phyloP scores from a whole-genome alignment of 1,284 basidiomycete species.

The Termitomyces sp. region DNA sequence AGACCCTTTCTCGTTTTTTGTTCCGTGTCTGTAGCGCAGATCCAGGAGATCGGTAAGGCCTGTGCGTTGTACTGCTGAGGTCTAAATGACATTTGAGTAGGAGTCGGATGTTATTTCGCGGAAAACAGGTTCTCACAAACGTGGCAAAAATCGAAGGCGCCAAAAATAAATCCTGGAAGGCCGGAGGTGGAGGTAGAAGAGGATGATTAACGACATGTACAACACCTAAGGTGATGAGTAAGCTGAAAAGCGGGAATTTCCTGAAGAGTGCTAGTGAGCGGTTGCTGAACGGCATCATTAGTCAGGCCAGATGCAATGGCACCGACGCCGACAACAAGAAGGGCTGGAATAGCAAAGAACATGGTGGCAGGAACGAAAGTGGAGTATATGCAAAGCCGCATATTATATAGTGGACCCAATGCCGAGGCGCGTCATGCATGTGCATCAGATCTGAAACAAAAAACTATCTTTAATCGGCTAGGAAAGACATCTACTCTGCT shows the following conservation, averaged over 20 bases:
- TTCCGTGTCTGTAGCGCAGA: slow-evolving; percentile 36
- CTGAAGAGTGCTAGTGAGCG: neutral
- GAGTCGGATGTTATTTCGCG: neutral
- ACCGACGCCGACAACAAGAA: slow-evolving; percentile 1
- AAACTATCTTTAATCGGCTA: slow-evolving; percentile 2
- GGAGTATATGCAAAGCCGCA: neutral
- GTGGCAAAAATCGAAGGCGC: slow-evolving; percentile 51
- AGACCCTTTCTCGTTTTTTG: slow-evolving; percentile 31
- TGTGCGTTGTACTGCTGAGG: slow-evolving; percentile 55
- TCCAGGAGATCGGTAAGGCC: slow-evolving; percentile 45
- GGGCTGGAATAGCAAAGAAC: slow-evolving; percentile 2
- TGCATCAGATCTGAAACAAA: slow-evolving; percentile 9
- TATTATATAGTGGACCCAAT: neutral
- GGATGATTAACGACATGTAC: slow-evolving; percentile 61
- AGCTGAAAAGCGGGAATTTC: neutral
- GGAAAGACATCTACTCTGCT: slow-evolving; percentile 50
- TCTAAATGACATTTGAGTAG: slow-evolving; percentile 32
- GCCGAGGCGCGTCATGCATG: slow-evolving; percentile 2
- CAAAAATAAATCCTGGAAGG: slow-evolving; percentile 57
- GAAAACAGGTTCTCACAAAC: slow-evolving; percentile 33
- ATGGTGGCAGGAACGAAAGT: slow-evolving; percentile 2
- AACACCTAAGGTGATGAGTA: slow-evolving; percentile 32
- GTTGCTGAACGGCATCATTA: neutral
- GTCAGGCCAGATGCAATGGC: neutral
- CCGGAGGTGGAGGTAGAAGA: slow-evolving; percentile 57